A percentile compares a stretch with the other conserved stretches of the same genome.
Evolutionary conservation across 1,139 yeast genomes (phyloP).

Genomic region (Lodderomyces orthopsilosis): DNA sequence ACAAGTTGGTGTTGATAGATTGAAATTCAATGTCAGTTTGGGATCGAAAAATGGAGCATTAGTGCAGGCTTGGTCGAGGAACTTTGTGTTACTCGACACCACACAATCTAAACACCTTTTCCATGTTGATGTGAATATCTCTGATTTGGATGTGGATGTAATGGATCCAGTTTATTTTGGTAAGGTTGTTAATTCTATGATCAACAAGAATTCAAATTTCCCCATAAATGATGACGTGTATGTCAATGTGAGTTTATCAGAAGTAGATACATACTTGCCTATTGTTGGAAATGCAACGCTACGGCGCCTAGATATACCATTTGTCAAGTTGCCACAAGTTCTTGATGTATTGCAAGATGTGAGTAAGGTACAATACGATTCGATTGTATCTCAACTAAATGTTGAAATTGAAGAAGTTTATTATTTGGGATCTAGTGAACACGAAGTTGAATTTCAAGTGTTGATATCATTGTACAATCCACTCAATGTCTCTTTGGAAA

Average conservation of each 20-base stretch:
- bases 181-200: constrained; percentile 13
- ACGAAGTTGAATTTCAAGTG: constrained; percentile 20
- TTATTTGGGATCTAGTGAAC: constrained; percentile 23
- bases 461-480: constrained; percentile 43
- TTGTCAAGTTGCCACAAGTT: constrained; percentile 3
- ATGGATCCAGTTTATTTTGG: constrained; percentile 18
- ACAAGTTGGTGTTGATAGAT: constrained; percentile 1
- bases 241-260: constrained; percentile 18
- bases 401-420: constrained; percentile 22
- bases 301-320: constrained; percentile 16
- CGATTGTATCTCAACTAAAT: constrained; percentile 19
- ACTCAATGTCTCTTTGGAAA: constrained; percentile 20
- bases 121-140: constrained; percentile 12
- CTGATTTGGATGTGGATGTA: constrained; percentile 15
- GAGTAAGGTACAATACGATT: constrained; percentile 6
- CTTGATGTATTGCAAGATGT: not conserved
- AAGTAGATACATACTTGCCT: constrained; percentile 21
- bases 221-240: constrained; percentile 8
- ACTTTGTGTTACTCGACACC: constrained; percentile 2
- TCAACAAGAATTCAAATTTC: constrained; percentile 9
- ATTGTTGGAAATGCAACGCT: constrained; percentile 19
- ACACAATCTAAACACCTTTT: constrained; percentile 7
- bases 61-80: constrained; percentile 5
- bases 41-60: not conserved
- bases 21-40: constrained; percentile 4